Evolutionary conservation across 176 grass and related monocot species (phyloP), one percentile per base, ranked within the genome.

Genomic region (Avena eriantha): DNA sequence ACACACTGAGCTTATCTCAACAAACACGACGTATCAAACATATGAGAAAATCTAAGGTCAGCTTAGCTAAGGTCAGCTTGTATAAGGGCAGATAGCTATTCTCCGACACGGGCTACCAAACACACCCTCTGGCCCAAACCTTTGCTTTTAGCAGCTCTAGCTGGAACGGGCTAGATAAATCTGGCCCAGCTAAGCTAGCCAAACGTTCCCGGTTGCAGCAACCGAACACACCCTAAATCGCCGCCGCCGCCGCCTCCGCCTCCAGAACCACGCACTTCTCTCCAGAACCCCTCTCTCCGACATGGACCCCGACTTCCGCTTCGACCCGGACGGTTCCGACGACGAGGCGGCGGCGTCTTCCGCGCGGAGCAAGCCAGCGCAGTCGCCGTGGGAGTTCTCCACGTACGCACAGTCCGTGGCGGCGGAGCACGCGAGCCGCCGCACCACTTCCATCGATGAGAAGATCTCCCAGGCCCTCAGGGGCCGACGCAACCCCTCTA

Each of bases 341-440:
- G 81, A 86, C 41, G 92, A 91, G 72, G 88, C 87, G 8, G 69
- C 80, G 61, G 0, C 17, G 2, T 61, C 55, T 39, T 5, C 34
- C 0, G 22, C 24, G 0, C 71, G 63, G 54, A 77, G 73, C 14
- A 54, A 55, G 86, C 51, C 39, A 19, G 43, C 85, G 61, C 94
- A 96, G 88, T 98, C 93, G 12, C 90, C 92, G 11, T 96, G 94
- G 97, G 93, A 98, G 76, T 98, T 96, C 82, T 80, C 90, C 15
- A 84, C 90, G 1, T 98, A 93, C 89, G 73, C 91, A 71, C 88
- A 89, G 55, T 92, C 96, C 24, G 88, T 95, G 58, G 87, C 89
- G 73, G 93, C 86, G 73, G 96, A 98, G 85, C 81, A 92, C 64
- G 80, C 78, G 34, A 84, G 80, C 8, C 84, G 91, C 61, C 83